phyloP scores from a whole-genome alignment of 805 yeast species.

The Starmera pachycereana region DNA sequence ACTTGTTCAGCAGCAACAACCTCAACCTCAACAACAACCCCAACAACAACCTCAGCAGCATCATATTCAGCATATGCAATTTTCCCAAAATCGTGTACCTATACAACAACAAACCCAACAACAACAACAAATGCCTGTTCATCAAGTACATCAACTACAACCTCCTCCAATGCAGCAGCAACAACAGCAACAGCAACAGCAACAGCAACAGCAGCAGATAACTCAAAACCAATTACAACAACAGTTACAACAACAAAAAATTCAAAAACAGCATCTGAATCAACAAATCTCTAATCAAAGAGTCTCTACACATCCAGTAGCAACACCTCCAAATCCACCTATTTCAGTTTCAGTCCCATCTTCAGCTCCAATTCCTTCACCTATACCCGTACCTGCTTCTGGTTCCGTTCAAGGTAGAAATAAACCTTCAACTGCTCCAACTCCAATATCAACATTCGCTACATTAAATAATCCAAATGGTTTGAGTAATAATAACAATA shows the following conservation, averaged over 20 bases:
- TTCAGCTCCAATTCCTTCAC: not conserved
- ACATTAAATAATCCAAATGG: conserved; percentile 1
- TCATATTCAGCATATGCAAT: conserved; percentile 5
- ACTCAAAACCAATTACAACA: conserved; percentile 8
- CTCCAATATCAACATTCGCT: conserved; percentile 2
- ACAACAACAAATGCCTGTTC: conserved; percentile 1
- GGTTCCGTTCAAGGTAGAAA: too few relatives aligned
- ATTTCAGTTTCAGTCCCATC: not conserved
- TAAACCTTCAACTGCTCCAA: not conserved
- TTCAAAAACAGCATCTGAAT: conserved; percentile 1
- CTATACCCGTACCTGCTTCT: not conserved
- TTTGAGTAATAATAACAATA: not conserved
- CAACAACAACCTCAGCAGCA: conserved; percentile 13
- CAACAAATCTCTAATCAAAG: not conserved
- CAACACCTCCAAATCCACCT: conserved; percentile 2
- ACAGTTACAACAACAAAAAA: conserved; percentile 5
- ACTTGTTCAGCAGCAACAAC: not conserved
- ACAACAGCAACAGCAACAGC: conserved; percentile 8
- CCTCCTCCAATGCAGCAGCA: conserved; percentile 7
- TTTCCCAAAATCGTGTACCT: conserved; percentile 2
- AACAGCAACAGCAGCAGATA: conserved; percentile 4
- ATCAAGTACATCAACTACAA: conserved; percentile 4
- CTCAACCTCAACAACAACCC: not conserved
- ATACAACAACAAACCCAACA: conserved; percentile 1
- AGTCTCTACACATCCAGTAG: not conserved